Evolutionary conservation across 352 stramenopile species (phyloP), one percentile per base, ranked within the genome.

Genomic region (Globisporangium parvum): DNA sequence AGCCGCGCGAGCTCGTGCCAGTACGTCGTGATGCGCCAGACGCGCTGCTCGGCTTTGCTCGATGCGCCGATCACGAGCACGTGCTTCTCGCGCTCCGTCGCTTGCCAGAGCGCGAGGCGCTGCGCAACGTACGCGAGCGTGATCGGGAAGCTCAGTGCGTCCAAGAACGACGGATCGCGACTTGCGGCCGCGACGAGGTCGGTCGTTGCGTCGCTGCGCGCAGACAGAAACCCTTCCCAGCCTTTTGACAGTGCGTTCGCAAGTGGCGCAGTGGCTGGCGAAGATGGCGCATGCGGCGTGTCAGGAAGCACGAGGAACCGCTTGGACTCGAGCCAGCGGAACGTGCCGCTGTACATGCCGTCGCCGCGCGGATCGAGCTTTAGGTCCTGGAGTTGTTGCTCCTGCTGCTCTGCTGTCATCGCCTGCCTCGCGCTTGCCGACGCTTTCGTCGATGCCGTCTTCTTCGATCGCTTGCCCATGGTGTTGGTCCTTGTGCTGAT

Each of bases 331-430:
- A 78, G 74, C 78, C 81, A 91, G 45, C 81, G 77, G 58, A 91
- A 91, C 18, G 79, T 87, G 47, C 81, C 81, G 59, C 75, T 88
- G 71, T 89, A 91, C 75, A 91, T 77, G 15, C 81, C 81, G 28
- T 89, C 78, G 44, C 78, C 74, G 17, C 77, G 74, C n/a, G 76
- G 60, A 45, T 89, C 81, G 45, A 91, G 63, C 53, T 81, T 55
- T 37, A 91, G 58, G 50, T 88, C 39, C 26, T 60, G 47, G 46
- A 47, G 12, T 8, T 53, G 21, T 10, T 9, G 37, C 12, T 18
- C 15, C 10, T 20, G 17, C 41, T 2, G n/a, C n/a, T n/a, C n/a
- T n/a, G n/a, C 24, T 9, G 20, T 23, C 10, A 33, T 15, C 37
- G 28, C 50, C 55, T n/a, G 37, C 21, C 12, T 55, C 9, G 39